Evolutionary conservation across 2,329 filamentous ascomycete genomes (phyloP).

Genomic region (Huntiella omanensis): DNA sequence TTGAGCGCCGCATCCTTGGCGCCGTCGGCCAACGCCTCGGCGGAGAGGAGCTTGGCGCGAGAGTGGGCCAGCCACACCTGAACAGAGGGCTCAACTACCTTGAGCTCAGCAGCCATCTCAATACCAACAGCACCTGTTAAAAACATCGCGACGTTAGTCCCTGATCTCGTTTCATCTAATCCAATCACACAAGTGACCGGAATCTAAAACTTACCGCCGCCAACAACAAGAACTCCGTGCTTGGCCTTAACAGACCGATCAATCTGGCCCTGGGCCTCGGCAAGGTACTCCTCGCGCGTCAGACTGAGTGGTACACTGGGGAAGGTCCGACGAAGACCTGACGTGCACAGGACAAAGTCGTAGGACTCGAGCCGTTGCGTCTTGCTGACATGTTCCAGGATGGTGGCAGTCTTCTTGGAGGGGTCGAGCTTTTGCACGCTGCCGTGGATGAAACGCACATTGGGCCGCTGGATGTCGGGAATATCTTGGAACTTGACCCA

Average conservation of each 20-base stretch:
- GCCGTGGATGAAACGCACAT: slow-evolving; percentile 47
- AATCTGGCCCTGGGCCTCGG: slow-evolving; percentile 43
- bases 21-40: slow-evolving; percentile 51
- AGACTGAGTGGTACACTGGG: slow-evolving; percentile 54
- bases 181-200: not conserved
- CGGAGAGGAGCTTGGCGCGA: slow-evolving; percentile 47
- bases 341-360: slow-evolving; percentile 57
- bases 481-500: slow-evolving; percentile 55
- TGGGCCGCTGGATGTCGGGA: slow-evolving; percentile 42
- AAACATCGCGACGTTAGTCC: slow-evolving; percentile 14
- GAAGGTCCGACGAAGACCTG: slow-evolving; percentile 50
- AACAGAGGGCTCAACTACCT: slow-evolving; percentile 42
- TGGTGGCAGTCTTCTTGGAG: slow-evolving; percentile 36
- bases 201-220: slow-evolving; percentile 27
- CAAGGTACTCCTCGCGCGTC: slow-evolving; percentile 41
- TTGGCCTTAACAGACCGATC: slow-evolving; percentile 29
- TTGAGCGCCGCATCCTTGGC: slow-evolving; percentile 44
- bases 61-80: slow-evolving; percentile 62
- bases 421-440: slow-evolving; percentile 42
- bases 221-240: slow-evolving; percentile 51
- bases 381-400: slow-evolving; percentile 29
- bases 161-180: not conserved
- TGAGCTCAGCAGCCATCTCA: slow-evolving; percentile 66
- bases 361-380: slow-evolving; percentile 31
- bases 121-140: slow-evolving; percentile 48